A percentile compares a stretch with the other conserved stretches of the same genome.
Evolutionary conservation across 2,329 filamentous ascomycete genomes (phyloP).

Genomic region (Dactylonectria macrodidyma): DNA sequence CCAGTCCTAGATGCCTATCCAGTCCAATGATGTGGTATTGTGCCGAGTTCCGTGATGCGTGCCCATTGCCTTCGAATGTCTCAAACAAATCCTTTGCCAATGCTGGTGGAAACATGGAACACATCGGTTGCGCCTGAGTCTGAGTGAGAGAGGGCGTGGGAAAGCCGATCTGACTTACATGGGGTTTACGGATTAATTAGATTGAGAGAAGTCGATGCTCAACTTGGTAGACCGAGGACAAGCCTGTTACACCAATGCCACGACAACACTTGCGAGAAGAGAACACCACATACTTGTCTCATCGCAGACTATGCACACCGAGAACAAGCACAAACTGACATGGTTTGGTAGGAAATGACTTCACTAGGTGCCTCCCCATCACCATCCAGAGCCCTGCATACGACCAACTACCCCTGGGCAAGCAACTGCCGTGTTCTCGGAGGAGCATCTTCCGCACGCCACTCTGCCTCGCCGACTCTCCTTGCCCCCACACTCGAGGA

Average conservation of each 20-base stretch:
- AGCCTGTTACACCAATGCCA: not conserved
- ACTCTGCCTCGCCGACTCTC: not conserved
- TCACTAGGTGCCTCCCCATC: too few relatives aligned
- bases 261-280: too few relatives aligned
- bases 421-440: too few relatives aligned
- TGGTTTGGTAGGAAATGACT: too few relatives aligned
- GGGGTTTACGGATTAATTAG: not conserved
- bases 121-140: not conserved
- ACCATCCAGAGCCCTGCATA: too few relatives aligned
- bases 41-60: not conserved
- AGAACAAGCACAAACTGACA: too few relatives aligned
- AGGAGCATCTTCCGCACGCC: not conserved
- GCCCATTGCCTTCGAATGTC: not conserved
- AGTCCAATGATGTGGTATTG: not conserved
- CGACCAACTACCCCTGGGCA: too few relatives aligned
- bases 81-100: not conserved
- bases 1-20: not conserved
- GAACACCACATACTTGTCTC: too few relatives aligned
- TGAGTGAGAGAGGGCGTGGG: not conserved
- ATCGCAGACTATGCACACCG: not conserved
- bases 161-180: not conserved
- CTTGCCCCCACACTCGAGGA: not conserved
- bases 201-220: not conserved
- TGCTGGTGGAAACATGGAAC: not conserved
- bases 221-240: not conserved